Evolutionary conservation across 257 asterid species (phyloP).

Genomic region (Fraxinus americana): DNA sequence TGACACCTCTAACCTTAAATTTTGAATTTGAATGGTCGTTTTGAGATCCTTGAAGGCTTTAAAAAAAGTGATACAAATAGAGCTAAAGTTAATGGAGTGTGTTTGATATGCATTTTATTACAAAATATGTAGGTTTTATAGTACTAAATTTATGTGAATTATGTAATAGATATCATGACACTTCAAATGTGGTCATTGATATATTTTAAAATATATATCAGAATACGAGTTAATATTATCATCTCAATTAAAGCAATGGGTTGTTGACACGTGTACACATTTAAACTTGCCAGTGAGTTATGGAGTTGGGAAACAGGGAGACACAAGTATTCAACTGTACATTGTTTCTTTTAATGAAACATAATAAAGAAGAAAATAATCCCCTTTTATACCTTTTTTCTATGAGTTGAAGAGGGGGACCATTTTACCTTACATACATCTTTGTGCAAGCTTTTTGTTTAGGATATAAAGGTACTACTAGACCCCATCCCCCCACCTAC

Average conservation of each 20-base stretch:
- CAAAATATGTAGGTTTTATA: no score
- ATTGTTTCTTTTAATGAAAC: constrained; percentile 81
- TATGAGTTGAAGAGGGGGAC: constrained; percentile 27
- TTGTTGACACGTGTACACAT: background rate
- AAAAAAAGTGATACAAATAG: no score
- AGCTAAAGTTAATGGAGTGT: no score
- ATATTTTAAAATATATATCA: background rate
- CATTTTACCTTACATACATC: constrained; percentile 1
- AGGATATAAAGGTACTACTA: background rate
- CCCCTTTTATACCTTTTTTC: constrained; percentile 3
- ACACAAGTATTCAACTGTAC: constrained; percentile 28
- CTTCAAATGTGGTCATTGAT: background rate
- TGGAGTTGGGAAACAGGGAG: constrained; percentile 19
- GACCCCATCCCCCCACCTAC: background rate
- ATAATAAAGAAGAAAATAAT: constrained; percentile 25
- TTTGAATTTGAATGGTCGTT: no score
- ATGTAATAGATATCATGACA: background rate
- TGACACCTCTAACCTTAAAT: no score
- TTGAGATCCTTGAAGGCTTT: no score
- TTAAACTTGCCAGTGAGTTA: background rate
- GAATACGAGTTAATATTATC: background rate
- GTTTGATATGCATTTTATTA: no score
- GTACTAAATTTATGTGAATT: no score
- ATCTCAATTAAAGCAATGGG: background rate
- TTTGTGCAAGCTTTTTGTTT: background rate